These are phyloP conservation scores for Tephrocybe rancida DNA, from an alignment of 768 basidiomycete species.

Conservation along the genomic window DNA sequence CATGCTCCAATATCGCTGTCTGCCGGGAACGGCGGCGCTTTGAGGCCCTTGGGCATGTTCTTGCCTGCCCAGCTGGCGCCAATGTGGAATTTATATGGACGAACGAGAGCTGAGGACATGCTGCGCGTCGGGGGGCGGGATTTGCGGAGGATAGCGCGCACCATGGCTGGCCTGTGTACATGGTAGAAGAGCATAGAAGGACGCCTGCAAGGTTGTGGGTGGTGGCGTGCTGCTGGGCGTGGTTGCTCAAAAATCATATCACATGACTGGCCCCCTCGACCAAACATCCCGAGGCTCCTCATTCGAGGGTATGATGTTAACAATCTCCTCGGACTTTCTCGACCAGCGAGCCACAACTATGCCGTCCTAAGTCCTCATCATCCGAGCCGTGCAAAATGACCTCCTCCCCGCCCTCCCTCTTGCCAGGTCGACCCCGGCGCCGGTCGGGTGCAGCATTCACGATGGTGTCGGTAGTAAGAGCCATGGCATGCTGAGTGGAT, in stretches of 20 bases:
- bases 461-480: no score
- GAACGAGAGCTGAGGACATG: constrained; percentile 22
- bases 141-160: constrained; percentile 16
- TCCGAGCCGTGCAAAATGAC: no score
- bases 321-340: no score
- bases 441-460: no score
- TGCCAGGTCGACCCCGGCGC: no score
- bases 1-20: constrained; percentile 65
- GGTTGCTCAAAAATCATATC: constrained; percentile 1
- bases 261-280: constrained; percentile 18
- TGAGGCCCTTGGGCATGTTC: constrained; percentile 33
- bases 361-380: no score
- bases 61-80: constrained; percentile 83
- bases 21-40: constrained; percentile 53
- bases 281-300: no score
- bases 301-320: no score
- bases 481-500: no score
- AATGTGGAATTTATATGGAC: constrained; percentile 72
- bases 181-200: constrained; percentile 9
- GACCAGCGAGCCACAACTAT: no score
- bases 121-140: constrained; percentile 8
- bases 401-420: no score
- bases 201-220: background rate
- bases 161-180: constrained; percentile 14
- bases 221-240: background rate